Conservation (phyloP, 495 filamentous ascomycete species). For the Xylaria palmicola region DNA sequence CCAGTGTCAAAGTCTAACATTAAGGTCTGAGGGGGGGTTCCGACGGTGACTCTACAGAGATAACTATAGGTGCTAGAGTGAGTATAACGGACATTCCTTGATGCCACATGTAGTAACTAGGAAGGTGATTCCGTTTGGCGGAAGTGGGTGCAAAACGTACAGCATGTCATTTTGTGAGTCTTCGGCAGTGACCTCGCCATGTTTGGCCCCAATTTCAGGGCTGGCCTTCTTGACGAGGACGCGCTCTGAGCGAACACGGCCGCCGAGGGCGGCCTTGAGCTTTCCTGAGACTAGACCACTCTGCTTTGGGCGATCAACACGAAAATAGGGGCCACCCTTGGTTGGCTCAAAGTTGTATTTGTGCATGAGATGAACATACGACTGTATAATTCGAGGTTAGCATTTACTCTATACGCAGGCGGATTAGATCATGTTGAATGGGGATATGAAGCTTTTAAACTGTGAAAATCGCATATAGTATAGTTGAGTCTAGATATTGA, state of each 20-base stretch:
- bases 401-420: background rate
- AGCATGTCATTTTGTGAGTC: constrained; percentile 72
- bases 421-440: background rate
- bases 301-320: constrained; percentile 40
- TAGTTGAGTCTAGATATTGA: too few relatives aligned
- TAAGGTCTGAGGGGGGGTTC: constrained; percentile 65
- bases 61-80: constrained; percentile 25
- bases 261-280: constrained; percentile 40
- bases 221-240: constrained; percentile 52
- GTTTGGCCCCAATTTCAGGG: constrained; percentile 20
- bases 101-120: background rate
- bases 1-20: constrained; percentile 76
- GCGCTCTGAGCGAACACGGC: constrained; percentile 43
- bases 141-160: constrained; percentile 27
- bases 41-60: constrained; percentile 64
- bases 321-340: constrained; percentile 64
- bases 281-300: constrained; percentile 31
- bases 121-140: too few relatives aligned
- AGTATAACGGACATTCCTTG: background rate
- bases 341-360: constrained; percentile 73
- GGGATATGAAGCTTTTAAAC: background rate
- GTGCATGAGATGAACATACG: constrained; percentile 66
- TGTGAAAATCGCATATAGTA: background rate
- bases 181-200: constrained; percentile 62
- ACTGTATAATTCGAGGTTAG: constrained; percentile 27